Evolutionary conservation across 202 grass and related monocot species (phyloP).

Genomic region (Panicum virgatum): DNA sequence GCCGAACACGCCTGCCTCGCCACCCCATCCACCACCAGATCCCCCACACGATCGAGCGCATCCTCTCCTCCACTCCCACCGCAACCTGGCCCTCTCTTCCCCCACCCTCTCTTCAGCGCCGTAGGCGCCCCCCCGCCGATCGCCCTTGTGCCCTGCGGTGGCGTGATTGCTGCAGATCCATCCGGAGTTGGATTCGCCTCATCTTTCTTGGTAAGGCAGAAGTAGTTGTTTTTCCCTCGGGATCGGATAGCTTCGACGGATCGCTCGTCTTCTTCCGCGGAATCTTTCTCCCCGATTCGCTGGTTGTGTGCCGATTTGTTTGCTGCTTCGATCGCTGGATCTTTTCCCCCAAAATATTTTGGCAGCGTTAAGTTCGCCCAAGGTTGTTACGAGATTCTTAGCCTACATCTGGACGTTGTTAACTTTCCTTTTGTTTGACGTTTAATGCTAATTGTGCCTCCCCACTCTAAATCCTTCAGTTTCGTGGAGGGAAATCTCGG

Average conservation of each 20-base stretch:
- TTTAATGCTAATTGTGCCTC: not conserved
- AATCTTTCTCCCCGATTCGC: not conserved
- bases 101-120: not conserved
- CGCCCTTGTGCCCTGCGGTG: not conserved
- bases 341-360: not conserved
- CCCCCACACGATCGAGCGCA: not conserved
- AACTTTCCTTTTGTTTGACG: not conserved
- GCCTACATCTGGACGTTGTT: not conserved
- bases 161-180: not conserved
- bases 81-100: not conserved
- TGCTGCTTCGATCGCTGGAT: not conserved
- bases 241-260: not conserved
- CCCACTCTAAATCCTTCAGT: not conserved
- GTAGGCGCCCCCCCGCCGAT: not conserved
- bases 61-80: constrained; percentile 4
- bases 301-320: not conserved
- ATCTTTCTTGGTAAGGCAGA: not conserved
- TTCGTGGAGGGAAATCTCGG: not conserved
- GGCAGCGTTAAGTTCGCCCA: not conserved
- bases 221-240: not conserved
- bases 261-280: not conserved
- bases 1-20: not conserved
- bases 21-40: constrained; percentile 15
- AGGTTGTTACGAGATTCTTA: not conserved
- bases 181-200: not conserved